Evolutionary conservation across 176 grass and related monocot species (phyloP), one percentile per base, ranked within the genome.

Genomic region (Zoysia pacifica): DNA sequence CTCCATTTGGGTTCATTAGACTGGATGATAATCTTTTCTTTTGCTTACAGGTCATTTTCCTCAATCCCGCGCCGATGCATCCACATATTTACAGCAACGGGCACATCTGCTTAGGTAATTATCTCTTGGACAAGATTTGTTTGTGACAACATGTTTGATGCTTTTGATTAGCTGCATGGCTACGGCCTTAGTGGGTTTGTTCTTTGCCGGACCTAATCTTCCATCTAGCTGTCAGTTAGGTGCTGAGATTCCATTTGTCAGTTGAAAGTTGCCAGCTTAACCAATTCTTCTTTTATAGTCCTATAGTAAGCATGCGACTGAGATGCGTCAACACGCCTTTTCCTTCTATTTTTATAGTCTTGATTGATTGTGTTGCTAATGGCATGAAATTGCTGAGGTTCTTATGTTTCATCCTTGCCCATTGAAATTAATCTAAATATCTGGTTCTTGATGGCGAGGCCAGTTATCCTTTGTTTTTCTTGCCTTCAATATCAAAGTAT

Each of bases 1-100:
- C 5, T 28, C 10, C 44, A 6, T 46, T 60, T 35, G n/a, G 14
- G 70, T 62, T 81, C 37, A 65, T 75, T 41, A 45, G 28, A 44
- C 64, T 72, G 48, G 63, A 50, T 53, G 46, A n/a, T 70, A 70
- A 76, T 46, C 45, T 47, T 61, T 6, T 50, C 42, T 49, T 63
- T 70, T 70, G 5, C 38, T 72, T 71, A 45, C 89, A 99, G 93
- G 93, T 99, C 73, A 95, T 95, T 79, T 99, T 95, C 81, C 82
- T 99, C 61, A 87, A 93, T 59, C 92, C 92, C 10, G 92, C 93
- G 12, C 93, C 96, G 45, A 89, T 89, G 71, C 96, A 95, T 82
- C 93, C 96, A 14, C 96, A 99, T 72, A 91, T 99, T 74, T 99
- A 99, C 84, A 93, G 93, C 88, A 99, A 99, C 43, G 96, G 96